These are phyloP conservation scores for Neurospora sp. DNA, from an alignment of 495 filamentous ascomycete genomes.

Conservation along the genomic window DNA sequence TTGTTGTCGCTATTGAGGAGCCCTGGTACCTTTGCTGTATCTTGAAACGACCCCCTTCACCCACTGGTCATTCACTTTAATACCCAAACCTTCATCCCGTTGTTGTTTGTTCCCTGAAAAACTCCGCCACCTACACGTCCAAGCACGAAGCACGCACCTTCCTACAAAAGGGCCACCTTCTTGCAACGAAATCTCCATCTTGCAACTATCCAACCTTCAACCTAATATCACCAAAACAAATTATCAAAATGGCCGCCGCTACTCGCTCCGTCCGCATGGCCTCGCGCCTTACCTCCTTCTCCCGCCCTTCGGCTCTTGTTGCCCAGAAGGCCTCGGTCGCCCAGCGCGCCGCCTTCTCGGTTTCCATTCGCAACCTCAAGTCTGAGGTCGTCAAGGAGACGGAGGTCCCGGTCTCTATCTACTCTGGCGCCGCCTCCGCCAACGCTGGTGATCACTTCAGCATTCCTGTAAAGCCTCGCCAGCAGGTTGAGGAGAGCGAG, in stretches of 20 bases:
- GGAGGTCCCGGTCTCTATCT: constrained; percentile 39
- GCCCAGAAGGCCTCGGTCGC: constrained; percentile 4
- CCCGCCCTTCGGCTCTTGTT: constrained; percentile 18
- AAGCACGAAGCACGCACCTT: not conserved
- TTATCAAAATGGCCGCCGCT: constrained; percentile 29
- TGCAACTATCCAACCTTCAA: not conserved
- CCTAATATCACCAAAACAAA: constrained; percentile 4
- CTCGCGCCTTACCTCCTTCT: constrained; percentile 22
- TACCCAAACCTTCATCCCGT: not conserved
- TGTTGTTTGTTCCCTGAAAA: not conserved
- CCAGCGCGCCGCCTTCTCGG: constrained; percentile 28
- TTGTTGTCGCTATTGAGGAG: constrained; percentile 33
- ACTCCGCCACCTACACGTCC: not conserved
- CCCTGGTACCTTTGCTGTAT: constrained; percentile 24
- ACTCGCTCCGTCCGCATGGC: constrained; percentile 28
- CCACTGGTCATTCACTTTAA: not conserved
- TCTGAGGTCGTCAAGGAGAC: constrained; percentile 40
- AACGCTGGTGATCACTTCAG: constrained; percentile 54
- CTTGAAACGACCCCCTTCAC: constrained; percentile 9
- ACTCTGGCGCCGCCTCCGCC: constrained; percentile 29
- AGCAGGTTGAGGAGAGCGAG: constrained; percentile 20
- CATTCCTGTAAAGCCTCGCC: constrained; percentile 56
- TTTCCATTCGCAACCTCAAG: constrained; percentile 28
- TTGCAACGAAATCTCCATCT: not conserved
- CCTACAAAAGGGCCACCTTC: not conserved